Conservation (phyloP, 768 basidiomycete species). For the Russula virescens region DNA sequence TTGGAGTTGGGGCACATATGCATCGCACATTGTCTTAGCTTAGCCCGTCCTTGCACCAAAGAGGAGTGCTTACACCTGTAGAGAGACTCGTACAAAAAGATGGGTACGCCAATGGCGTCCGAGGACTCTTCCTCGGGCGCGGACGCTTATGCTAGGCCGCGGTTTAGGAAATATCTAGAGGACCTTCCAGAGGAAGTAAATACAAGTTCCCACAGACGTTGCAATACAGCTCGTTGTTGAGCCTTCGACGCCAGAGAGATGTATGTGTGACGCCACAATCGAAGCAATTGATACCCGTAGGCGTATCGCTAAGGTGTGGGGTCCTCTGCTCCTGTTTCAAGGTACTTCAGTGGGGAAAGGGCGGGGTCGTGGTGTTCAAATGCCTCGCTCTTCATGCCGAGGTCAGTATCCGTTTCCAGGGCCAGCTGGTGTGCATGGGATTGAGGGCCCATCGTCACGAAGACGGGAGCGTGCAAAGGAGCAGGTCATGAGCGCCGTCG, state of each 20-base stretch:
- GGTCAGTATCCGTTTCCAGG: constrained; percentile 29
- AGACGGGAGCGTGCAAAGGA: constrained; percentile 16
- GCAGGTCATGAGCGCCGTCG: constrained; percentile 33
- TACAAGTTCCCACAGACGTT: constrained; percentile 82
- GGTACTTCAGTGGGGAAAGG: constrained; percentile 35
- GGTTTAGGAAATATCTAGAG: not conserved
- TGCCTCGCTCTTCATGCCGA: constrained; percentile 26
- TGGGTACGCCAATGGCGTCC: constrained; percentile 63
- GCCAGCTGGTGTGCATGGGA: constrained; percentile 24
- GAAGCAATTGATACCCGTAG: constrained; percentile 42
- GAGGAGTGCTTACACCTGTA: constrained; percentile 62
- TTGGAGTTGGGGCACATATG: constrained; percentile 44
- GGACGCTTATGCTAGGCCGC: constrained; percentile 71
- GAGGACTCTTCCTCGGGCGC: constrained; percentile 75
- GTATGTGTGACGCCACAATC: constrained; percentile 89
- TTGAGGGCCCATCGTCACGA: constrained; percentile 1
- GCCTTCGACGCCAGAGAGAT: constrained; percentile 77
- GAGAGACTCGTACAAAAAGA: constrained; percentile 19
- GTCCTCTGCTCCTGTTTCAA: constrained; percentile 42
- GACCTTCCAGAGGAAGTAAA: constrained; percentile 28
- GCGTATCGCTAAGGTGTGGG: constrained; percentile 27
- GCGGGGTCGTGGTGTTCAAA: constrained; percentile 29
- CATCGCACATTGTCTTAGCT: constrained; percentile 87
- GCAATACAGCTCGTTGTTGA: constrained; percentile 86
- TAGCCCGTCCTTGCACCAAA: constrained; percentile 91